phyloP scores from a whole-genome alignment of 2,329 filamentous ascomycete genomes.

The Alternaria infectoria region DNA sequence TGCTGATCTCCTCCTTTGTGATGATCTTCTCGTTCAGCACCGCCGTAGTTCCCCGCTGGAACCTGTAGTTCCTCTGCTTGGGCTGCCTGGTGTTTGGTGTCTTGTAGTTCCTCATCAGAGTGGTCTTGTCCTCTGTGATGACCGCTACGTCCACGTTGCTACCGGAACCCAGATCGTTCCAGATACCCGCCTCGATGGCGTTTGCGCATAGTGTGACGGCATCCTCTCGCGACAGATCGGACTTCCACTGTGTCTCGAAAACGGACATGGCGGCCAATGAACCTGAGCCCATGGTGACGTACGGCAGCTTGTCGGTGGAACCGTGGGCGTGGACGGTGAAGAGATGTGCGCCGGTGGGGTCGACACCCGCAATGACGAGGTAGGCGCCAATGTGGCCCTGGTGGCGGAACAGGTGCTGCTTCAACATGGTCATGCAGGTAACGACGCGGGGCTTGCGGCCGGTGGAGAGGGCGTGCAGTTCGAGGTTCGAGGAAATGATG shows the following conservation, averaged over 20 bases:
- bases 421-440: constrained; percentile 99
- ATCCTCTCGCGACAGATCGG: constrained; percentile 74
- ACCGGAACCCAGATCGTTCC: constrained; percentile 96
- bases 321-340: constrained; percentile 99
- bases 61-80: constrained; percentile 94
- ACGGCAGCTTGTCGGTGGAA: constrained; percentile 96
- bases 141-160: constrained; percentile 97
- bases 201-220: constrained; percentile 84
- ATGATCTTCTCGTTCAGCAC: constrained; percentile 97
- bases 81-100: constrained; percentile 88
- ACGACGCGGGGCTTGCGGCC: constrained; percentile 96
- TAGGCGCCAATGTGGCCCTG: constrained; percentile 98
- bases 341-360: constrained; percentile 91
- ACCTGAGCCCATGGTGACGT: constrained; percentile 98
- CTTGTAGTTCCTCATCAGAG: constrained; percentile 88
- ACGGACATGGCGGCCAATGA: constrained; percentile 97
- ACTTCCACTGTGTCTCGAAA: constrained; percentile 96
- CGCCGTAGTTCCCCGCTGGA: constrained; percentile 89
- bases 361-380: constrained; percentile 93
- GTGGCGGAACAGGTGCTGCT: constrained; percentile 98
- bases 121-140: constrained; percentile 95
- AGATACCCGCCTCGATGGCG: constrained; percentile 95
- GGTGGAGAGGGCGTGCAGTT: constrained; percentile 94
- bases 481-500: constrained; percentile 97
- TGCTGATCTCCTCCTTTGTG: constrained; percentile 88